Base-by-base conservation (phyloP, 2,329 filamentous ascomycete species). In the Talaromyces marneffei region DNA sequence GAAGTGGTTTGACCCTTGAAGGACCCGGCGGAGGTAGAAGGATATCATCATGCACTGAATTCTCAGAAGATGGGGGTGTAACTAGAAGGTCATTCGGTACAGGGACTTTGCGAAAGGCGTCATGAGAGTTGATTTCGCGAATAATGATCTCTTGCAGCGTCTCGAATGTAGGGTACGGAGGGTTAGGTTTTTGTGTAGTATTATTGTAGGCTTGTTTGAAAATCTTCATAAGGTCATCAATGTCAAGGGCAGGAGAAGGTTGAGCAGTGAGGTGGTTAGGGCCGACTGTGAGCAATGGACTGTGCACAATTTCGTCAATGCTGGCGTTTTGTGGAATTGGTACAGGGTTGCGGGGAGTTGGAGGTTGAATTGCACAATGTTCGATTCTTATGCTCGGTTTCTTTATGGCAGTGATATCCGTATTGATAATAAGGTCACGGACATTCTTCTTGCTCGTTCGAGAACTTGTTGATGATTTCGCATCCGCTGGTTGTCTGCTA, bases 81-180 rank as follows among this genome's bases (percentile, higher is more conserved):
- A 74, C 74, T 6, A 68, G 68, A 29, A 72, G 69, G 1, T 73
- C 73, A n/a, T 63, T 65, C 14, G 74, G 71, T 46, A 70, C 55
- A 35, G 73, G 71, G 0, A 76, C 69, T 16, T 66, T 67, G 29
- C 68, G 72, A 61, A 78, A 78, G 12, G 76, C 75, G 59, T 78
- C 75, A 53, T 78, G 76, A 2, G 74, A 78, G 59, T 78, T 78
- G 56, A 78, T 76, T 60, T 78, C 76, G 9, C 75, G 74, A 33
- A 78, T 67, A 40, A 78, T 78, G 16, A 75, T 71, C 66, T 78
- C 76, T 61, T 78, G 75, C 14, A 78, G 65, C 4, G 72, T 73
- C 63, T 78, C 75, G 58, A 74, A 75, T 1, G 74, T 76, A 14
- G 76, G 71, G 40, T 56, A 48, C 48, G 74, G 67, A 1, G 71